These are phyloP conservation scores for Lodderomyces jiufengensis DNA, from an alignment of 1,139 yeast species.

Conservation along the genomic window DNA sequence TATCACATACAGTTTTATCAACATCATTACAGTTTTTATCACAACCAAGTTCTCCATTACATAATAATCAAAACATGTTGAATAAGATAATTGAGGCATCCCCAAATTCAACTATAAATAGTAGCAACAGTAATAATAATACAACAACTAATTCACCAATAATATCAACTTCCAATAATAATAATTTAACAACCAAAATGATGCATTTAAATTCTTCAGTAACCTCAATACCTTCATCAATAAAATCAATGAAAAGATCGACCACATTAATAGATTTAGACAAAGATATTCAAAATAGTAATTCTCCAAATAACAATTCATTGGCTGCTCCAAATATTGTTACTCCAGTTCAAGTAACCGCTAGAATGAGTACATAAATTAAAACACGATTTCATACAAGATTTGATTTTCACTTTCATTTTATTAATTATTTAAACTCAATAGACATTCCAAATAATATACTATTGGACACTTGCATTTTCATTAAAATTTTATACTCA, in stretches of 20 bases:
- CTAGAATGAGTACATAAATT: constrained; percentile 35
- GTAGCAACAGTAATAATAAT: no score
- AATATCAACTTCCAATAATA: constrained; percentile 9
- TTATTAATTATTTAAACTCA: neutral
- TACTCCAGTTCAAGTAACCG: constrained; percentile 47
- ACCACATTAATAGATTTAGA: constrained; percentile 22
- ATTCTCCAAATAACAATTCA: constrained; percentile 1
- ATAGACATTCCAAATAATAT: no score
- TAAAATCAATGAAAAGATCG: constrained; percentile 6
- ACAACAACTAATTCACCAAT: no score
- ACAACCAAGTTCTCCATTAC: constrained; percentile 23
- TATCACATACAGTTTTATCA: constrained; percentile 19
- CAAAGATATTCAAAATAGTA: constrained; percentile 13
- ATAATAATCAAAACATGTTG: constrained; percentile 26
- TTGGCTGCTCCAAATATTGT: constrained; percentile 37
- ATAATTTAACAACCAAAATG: constrained; percentile 11
- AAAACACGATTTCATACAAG: neutral
- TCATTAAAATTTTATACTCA: no score
- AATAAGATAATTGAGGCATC: constrained; percentile 15
- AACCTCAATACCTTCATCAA: constrained; percentile 14
- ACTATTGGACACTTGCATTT: no score
- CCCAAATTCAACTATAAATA: no score
- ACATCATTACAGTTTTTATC: constrained; percentile 18
- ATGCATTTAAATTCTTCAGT: constrained; percentile 10
- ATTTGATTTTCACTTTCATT: constrained; percentile 1